Percentiles rank a stretch among this genome's conserved stretches.
Conservation (phyloP, 1,284 basidiomycete species). For the Ustilago vetiveriae region DNA sequence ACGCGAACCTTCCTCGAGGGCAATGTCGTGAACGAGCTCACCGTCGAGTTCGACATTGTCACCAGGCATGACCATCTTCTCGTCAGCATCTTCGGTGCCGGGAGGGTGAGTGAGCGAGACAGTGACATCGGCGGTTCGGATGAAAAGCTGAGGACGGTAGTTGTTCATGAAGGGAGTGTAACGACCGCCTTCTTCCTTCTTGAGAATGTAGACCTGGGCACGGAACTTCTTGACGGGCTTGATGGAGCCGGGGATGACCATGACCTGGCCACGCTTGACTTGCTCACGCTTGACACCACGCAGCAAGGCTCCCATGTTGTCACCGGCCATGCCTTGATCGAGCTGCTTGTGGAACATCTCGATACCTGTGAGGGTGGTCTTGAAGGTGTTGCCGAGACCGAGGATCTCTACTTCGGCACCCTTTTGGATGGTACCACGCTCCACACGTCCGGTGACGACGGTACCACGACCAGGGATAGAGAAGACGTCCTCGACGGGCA, state of each 20-base stretch:
- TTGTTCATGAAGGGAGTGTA: slow-evolving; percentile 97
- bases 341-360: slow-evolving; percentile 99
- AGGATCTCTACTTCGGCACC: slow-evolving; percentile 94
- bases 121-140: slow-evolving; percentile 95
- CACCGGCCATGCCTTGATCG: slow-evolving; percentile 95
- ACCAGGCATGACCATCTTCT: slow-evolving; percentile 90
- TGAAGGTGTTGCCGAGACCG: slow-evolving; percentile 83
- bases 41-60: slow-evolving; percentile 96
- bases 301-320: slow-evolving; percentile 98
- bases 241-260: slow-evolving; percentile 89
- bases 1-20: slow-evolving; percentile 89
- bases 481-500: slow-evolving; percentile 97
- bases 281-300: slow-evolving; percentile 98
- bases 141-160: slow-evolving; percentile 95
- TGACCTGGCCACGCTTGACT: slow-evolving; percentile 89
- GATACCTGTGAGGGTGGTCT: slow-evolving; percentile 95
- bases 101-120: slow-evolving; percentile 86
- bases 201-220: slow-evolving; percentile 72
- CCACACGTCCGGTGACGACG: slow-evolving; percentile 95
- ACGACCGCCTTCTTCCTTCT: slow-evolving; percentile 97
- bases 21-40: slow-evolving; percentile 85
- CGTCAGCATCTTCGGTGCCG: slow-evolving; percentile 70
- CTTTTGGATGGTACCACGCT: slow-evolving; percentile 92
- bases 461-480: slow-evolving; percentile 98
- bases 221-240: slow-evolving; percentile 91